Conservation (phyloP, 768 basidiomycete genomes). For the Calocybe cyanea region DNA sequence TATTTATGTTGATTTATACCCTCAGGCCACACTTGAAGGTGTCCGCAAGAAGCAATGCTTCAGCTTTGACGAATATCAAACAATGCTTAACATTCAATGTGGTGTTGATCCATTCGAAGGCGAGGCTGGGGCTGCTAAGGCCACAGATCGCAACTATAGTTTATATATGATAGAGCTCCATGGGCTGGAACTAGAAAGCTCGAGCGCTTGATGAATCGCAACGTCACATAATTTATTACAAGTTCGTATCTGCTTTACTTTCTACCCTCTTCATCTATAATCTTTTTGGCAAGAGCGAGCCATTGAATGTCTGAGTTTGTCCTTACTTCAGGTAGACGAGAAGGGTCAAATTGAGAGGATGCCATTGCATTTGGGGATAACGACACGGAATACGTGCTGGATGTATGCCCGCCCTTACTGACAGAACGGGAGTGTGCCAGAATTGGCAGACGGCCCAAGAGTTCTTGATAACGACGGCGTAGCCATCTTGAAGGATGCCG, state of each 20-base stretch:
- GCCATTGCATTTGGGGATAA: conserved; percentile 27
- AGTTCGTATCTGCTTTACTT: background rate
- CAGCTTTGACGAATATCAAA: conserved; percentile 90
- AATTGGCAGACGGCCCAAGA: conserved; percentile 60
- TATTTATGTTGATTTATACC: background rate
- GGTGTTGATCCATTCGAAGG: conserved; percentile 66
- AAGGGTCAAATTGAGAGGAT: conserved; percentile 17
- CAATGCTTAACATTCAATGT: conserved; percentile 86
- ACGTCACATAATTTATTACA: conserved; percentile 8
- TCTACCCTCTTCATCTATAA: conserved; percentile 9
- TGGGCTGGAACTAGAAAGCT: conserved; percentile 62
- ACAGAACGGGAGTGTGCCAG: conserved; percentile 31
- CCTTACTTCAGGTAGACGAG: conserved; percentile 26
- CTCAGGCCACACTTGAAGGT: conserved; percentile 72
- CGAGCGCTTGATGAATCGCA: conserved; percentile 17
- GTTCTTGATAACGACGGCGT: conserved; percentile 51
- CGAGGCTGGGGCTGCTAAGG: conserved; percentile 46
- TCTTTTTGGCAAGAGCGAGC: conserved; percentile 22
- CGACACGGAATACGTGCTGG: conserved; percentile 25
- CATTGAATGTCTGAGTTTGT: conserved; percentile 28
- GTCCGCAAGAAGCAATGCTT: conserved; percentile 63
- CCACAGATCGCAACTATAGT: conserved; percentile 71
- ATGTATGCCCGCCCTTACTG: conserved; percentile 7
- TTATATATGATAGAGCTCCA: conserved; percentile 91
- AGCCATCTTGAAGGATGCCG: conserved; percentile 45